Conservation (phyloP, 2,329 filamentous ascomycete species). For the Trichoderma citrinoviride region DNA sequence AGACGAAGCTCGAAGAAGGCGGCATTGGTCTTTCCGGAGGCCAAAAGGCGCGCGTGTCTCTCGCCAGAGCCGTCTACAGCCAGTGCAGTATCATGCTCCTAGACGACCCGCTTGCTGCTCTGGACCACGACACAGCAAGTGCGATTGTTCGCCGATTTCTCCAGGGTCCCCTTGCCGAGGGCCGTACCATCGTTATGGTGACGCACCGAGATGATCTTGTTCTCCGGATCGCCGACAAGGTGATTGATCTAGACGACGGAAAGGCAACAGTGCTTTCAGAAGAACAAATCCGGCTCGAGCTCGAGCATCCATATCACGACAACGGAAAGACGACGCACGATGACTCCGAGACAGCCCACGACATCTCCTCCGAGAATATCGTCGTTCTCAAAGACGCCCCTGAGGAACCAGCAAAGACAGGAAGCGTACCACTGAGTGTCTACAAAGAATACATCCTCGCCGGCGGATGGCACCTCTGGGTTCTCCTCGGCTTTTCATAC, state of each 20-base stretch:
- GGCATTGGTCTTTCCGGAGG: slow-evolving; percentile 63
- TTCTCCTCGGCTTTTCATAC: slow-evolving; percentile 60
- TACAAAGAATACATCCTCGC: slow-evolving; percentile 87
- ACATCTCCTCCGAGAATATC: slow-evolving; percentile 33
- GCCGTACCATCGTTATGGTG: slow-evolving; percentile 72
- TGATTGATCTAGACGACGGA: slow-evolving; percentile 67
- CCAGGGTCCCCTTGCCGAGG: slow-evolving; percentile 57
- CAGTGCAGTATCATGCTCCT: slow-evolving; percentile 55
- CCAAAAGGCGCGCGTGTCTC: slow-evolving; percentile 60
- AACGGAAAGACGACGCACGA: slow-evolving; percentile 21
- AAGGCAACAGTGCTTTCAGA: slow-evolving; percentile 49
- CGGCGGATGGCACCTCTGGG: slow-evolving; percentile 73
- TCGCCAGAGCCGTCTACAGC: slow-evolving; percentile 63
- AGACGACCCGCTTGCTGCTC: slow-evolving; percentile 61
- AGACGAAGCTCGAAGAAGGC: slow-evolving; percentile 60
- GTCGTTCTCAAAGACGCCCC: slow-evolving; percentile 30
- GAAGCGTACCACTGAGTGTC: slow-evolving; percentile 70
- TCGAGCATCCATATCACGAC: slow-evolving; percentile 38
- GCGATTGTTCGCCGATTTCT: slow-evolving; percentile 62
- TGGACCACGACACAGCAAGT: slow-evolving; percentile 61
- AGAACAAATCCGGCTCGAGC: slow-evolving; percentile 44
- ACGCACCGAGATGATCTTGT: slow-evolving; percentile 79
- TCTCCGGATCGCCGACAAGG: slow-evolving; percentile 67
- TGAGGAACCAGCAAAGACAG: slow-evolving; percentile 46
- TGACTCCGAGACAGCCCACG: slow-evolving; percentile 30